Evolutionary conservation across 2,329 filamentous ascomycete genomes (phyloP), one percentile per base, ranked within the genome.

Genomic region (Aspergillaceae sp.): DNA sequence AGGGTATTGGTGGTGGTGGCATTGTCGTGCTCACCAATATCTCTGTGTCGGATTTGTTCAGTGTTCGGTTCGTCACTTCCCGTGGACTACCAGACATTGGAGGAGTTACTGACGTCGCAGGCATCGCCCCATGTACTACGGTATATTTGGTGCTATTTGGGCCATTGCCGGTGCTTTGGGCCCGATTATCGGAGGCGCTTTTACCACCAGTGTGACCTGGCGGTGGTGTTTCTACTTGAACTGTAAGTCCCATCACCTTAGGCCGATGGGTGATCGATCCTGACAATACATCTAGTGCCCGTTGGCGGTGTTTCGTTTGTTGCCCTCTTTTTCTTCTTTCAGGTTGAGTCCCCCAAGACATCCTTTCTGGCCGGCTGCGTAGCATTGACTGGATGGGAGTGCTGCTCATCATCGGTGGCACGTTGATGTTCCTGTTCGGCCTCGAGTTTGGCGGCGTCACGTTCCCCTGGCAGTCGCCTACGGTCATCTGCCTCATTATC

Each of bases 381-480:
- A 74, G 77, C 4, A 79, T 84, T 50, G 80, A 83, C 62, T 84
- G 80, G 80, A 55, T 78, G 7, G 80, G 80, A n/a, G 75, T 74
- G 1, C 54, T 82, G 28, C 69, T 75, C 29, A 79, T 94, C 60
- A 77, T 90, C 27, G 85, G 84, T 37, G 87, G 84, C 19, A 90
- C 86, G 0, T 73, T 94, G 19, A 91, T 94, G 86, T 74, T 94
- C 53, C 78, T 95, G 3, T 80, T 95, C 37, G 90, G 88, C 0
- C 78, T 95, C 7, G 84, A 94, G 60, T 87, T 91, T 51, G 90
- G 89, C 45, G 89, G 87, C 42, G 78, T 88, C 43, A 74, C 75
- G 26, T 80, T 79, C 52, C 84, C 89, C 1, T 94, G 88, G 88
- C 67, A 69, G 44, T 90, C 85, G 0, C 74, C 84, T 1, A 83